Percentiles rank a stretch among this genome's conserved stretches.
Conservation (phyloP, 1,284 basidiomycete genomes). For the Fomitiporia mediterranea region DNA sequence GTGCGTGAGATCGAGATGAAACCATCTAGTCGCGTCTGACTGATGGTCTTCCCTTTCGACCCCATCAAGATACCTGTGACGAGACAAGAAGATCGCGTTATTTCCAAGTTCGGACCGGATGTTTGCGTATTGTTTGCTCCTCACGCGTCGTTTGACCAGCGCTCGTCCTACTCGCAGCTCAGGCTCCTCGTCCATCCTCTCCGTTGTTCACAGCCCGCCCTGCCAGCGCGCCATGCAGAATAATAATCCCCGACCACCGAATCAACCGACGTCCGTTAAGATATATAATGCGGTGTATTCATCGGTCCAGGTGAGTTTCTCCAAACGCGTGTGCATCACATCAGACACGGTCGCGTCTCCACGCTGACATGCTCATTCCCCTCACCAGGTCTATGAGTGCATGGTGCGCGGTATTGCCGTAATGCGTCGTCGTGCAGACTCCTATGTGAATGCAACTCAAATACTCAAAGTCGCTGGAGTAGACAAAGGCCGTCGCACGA, state of each 20-base stretch:
- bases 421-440: slow-evolving; percentile 93
- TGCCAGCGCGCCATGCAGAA: slow-evolving; percentile 31
- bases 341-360: slow-evolving; percentile 19
- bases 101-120: neutral
- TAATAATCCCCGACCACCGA: slow-evolving; percentile 29
- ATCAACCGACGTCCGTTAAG: slow-evolving; percentile 56
- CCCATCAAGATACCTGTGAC: neutral
- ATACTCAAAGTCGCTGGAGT: slow-evolving; percentile 99
- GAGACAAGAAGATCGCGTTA: neutral
- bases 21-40: neutral
- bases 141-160: slow-evolving; percentile 13
- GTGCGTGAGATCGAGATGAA: neutral
- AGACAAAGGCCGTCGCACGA: slow-evolving; percentile 93
- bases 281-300: slow-evolving; percentile 89
- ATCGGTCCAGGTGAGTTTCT: slow-evolving; percentile 63
- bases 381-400: slow-evolving; percentile 80
- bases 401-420: slow-evolving; percentile 98
- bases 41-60: neutral
- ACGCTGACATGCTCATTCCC: neutral
- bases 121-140: slow-evolving; percentile 3
- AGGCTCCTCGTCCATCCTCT: neutral
- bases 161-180: neutral
- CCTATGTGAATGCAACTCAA: slow-evolving; percentile 96
- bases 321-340: slow-evolving; percentile 37
- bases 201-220: neutral